These are phyloP conservation scores for Lippia alba DNA, from an alignment of 305 asterid species.

Conservation along the genomic window DNA sequence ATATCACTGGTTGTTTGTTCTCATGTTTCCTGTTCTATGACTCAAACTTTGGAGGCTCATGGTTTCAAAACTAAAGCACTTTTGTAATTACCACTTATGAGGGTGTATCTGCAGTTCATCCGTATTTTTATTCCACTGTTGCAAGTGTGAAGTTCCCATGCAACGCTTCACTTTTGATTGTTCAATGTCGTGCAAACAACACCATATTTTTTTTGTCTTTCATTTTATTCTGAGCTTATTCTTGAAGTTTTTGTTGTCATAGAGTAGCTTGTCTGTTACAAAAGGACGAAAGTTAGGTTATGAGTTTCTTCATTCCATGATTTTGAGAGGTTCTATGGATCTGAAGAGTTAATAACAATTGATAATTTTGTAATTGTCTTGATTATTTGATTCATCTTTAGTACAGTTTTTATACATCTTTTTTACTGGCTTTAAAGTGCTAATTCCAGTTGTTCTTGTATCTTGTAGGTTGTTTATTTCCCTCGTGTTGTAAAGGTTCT, in stretches of 20 bases:
- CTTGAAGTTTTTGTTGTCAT: constrained; percentile 4
- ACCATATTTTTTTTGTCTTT: background rate
- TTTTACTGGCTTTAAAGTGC: constrained; percentile 22
- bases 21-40: too few species aligned
- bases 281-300: background rate
- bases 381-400: background rate
- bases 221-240: background rate
- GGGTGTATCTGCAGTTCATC: too few species aligned
- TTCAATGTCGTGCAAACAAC: constrained; percentile 7
- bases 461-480: constrained; percentile 80
- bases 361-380: background rate
- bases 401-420: background rate
- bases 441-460: constrained; percentile 26
- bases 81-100: too few species aligned
- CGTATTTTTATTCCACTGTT: constrained; percentile 2
- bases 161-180: constrained; percentile 10
- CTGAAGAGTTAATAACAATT: background rate
- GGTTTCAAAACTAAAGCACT: too few species aligned
- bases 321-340: background rate
- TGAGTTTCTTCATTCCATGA: background rate
- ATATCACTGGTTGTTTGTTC: too few species aligned
- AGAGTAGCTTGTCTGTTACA: background rate
- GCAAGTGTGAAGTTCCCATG: constrained; percentile 8
- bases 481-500: constrained; percentile 91
- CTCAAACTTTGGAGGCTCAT: too few species aligned